Conservation (phyloP, 352 stramenopile genomes). For the Phytophthora fragariae region DNA sequence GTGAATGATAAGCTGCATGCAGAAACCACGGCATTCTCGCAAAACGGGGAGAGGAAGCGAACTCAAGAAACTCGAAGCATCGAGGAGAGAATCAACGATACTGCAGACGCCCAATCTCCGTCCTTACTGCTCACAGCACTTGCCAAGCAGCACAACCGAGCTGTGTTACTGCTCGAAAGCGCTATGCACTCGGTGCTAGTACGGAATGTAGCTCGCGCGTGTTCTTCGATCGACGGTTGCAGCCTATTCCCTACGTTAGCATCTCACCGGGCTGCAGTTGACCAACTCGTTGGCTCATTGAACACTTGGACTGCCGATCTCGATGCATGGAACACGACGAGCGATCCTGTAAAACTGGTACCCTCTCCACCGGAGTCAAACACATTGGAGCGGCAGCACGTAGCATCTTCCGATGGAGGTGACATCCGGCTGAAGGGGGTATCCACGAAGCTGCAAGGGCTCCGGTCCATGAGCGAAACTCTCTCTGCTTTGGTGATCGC, state of each 20-base stretch:
- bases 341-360: slow-evolving; percentile 16
- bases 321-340: slow-evolving; percentile 29
- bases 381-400: slow-evolving; percentile 5
- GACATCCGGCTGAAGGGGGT: slow-evolving; percentile 22
- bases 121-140: slow-evolving; percentile 70
- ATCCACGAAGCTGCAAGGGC: slow-evolving; percentile 41
- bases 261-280: slow-evolving; percentile 16
- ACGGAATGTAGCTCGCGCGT: slow-evolving; percentile 17
- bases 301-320: slow-evolving; percentile 29
- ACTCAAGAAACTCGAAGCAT: neutral
- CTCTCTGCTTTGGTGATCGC: slow-evolving; percentile 52
- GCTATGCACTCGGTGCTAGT: slow-evolving; percentile 37
- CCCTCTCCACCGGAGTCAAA: neutral
- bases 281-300: slow-evolving; percentile 25
- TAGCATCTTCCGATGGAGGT: neutral
- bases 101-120: slow-evolving; percentile 33
- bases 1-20: slow-evolving; percentile 58
- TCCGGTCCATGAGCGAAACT: slow-evolving; percentile 60
- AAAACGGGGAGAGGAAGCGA: slow-evolving; percentile 1
- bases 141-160: slow-evolving; percentile 52
- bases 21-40: neutral
- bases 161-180: slow-evolving; percentile 49
- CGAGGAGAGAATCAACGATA: slow-evolving; percentile 1
- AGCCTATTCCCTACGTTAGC: slow-evolving; percentile 18
- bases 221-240: slow-evolving; percentile 1